Evolutionary conservation across 2,329 filamentous ascomycete genomes (phyloP).

Genomic region (Claviceps cyperi): DNA sequence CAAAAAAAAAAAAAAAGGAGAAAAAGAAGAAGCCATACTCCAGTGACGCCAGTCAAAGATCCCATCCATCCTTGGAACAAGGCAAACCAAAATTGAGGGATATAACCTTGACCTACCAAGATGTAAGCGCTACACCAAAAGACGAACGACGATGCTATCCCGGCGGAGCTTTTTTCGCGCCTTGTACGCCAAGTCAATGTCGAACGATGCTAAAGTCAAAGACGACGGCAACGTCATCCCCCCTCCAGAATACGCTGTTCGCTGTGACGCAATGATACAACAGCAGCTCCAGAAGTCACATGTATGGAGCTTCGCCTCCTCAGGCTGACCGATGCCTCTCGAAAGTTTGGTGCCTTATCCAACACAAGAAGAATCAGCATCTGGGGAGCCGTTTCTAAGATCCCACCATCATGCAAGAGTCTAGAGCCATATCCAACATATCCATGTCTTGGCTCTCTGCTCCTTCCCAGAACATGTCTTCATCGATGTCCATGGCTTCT

Average conservation of each 20-base stretch:
- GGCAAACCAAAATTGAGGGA: background rate
- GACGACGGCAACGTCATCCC: background rate
- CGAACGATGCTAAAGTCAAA: constrained; percentile 3
- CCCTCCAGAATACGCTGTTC: background rate
- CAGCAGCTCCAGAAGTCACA: background rate
- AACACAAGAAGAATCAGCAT: background rate
- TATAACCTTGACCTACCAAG: background rate
- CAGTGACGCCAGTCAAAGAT: constrained; percentile 2
- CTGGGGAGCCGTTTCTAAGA: constrained; percentile 12
- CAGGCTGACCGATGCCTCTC: background rate
- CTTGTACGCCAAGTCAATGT: constrained; percentile 2
- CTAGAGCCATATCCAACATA: constrained; percentile 40
- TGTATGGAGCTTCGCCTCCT: background rate
- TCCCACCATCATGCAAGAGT: constrained; percentile 37
- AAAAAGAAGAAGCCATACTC: background rate
- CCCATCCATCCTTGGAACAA: background rate
- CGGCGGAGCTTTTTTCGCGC: background rate
- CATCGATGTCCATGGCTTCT: constrained; percentile 47
- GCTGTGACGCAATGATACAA: constrained; percentile 1
- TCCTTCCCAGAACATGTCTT: constrained; percentile 48
- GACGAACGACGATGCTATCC: background rate
- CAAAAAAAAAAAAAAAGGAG: background rate
- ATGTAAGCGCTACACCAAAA: constrained; percentile 1
- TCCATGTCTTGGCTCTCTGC: constrained; percentile 36
- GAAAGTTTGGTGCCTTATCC: background rate